These are phyloP conservation scores for Pseudogymnoascus sp. DNA, from an alignment of 2,329 filamentous ascomycete genomes.

Conservation along the genomic window DNA sequence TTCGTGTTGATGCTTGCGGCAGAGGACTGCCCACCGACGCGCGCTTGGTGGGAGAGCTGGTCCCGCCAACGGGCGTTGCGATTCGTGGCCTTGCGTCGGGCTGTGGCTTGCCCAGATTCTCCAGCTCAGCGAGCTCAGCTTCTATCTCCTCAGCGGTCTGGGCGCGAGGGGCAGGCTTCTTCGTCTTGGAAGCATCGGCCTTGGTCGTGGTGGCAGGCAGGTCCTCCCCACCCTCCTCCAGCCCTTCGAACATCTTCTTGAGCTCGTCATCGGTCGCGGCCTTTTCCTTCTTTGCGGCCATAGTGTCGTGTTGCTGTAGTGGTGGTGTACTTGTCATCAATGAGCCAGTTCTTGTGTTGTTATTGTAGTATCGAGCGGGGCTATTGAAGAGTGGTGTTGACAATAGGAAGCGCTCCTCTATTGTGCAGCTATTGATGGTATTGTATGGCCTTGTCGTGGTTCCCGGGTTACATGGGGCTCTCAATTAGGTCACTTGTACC, in stretches of 20 bases:
- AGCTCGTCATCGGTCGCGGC: constrained; percentile 51
- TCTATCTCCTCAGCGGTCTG: constrained; percentile 54
- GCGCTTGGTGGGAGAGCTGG: constrained; percentile 38
- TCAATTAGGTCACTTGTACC: not conserved
- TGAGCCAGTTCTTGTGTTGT: not conserved
- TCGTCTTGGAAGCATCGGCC: constrained; percentile 29
- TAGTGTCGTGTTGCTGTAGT: constrained; percentile 27
- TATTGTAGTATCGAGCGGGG: not conserved
- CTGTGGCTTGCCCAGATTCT: constrained; percentile 58
- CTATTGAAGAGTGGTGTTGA: not conserved
- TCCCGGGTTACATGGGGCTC: not conserved
- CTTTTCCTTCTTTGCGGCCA: constrained; percentile 54
- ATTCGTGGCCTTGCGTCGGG: constrained; percentile 71
- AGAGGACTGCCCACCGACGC: constrained; percentile 33
- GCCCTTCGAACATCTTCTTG: constrained; percentile 56
- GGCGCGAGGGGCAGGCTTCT: constrained; percentile 31
- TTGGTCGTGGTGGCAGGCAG: constrained; percentile 33
- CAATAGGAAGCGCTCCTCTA: constrained; percentile 17
- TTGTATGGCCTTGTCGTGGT: not conserved
- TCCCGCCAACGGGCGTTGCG: constrained; percentile 13
- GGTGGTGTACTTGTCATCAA: not conserved
- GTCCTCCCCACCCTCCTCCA: constrained; percentile 45
- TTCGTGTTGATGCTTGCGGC: constrained; percentile 43
- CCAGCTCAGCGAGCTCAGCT: constrained; percentile 64
- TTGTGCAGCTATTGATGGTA: not conserved